Evolutionary conservation across 345 rosid genomes (phyloP).

Genomic region (Dipteronia sinensis): DNA sequence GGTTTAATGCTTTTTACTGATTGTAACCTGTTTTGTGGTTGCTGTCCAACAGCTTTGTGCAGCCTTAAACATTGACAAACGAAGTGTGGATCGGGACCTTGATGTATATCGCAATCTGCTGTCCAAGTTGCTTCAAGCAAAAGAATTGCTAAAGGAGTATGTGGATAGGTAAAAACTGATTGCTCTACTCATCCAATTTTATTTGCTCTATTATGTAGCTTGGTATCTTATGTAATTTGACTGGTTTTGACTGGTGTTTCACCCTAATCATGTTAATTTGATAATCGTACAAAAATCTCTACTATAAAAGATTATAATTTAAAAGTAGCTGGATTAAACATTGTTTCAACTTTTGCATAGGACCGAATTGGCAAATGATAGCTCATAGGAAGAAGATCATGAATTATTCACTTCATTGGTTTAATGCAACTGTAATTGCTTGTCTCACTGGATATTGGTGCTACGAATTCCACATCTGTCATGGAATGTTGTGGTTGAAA

Average conservation of each 20-base stretch:
- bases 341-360: background rate
- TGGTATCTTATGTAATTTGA: background rate
- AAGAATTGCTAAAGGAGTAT: conserved; percentile 92
- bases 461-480: background rate
- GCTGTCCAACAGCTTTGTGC: conserved; percentile 75
- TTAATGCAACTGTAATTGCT: background rate
- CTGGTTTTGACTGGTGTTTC: background rate
- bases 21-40: conserved; percentile 5
- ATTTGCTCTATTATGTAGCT: background rate
- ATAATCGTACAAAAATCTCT: background rate
- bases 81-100: conserved; percentile 94
- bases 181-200: conserved; percentile 12
- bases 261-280: background rate
- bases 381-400: background rate
- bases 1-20: background rate
- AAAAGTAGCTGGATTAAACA: background rate
- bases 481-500: background rate
- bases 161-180: conserved; percentile 63
- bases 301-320: background rate
- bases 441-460: background rate
- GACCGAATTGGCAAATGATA: background rate
- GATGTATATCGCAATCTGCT: conserved; percentile 96
- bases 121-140: conserved; percentile 95
- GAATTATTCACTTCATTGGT: background rate
- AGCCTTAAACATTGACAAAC: conserved; percentile 77